A percentile compares a stretch with the other conserved stretches of the same genome.
phyloP scores from a whole-genome alignment of 768 basidiomycete genomes.

The Harrya chromipes region DNA sequence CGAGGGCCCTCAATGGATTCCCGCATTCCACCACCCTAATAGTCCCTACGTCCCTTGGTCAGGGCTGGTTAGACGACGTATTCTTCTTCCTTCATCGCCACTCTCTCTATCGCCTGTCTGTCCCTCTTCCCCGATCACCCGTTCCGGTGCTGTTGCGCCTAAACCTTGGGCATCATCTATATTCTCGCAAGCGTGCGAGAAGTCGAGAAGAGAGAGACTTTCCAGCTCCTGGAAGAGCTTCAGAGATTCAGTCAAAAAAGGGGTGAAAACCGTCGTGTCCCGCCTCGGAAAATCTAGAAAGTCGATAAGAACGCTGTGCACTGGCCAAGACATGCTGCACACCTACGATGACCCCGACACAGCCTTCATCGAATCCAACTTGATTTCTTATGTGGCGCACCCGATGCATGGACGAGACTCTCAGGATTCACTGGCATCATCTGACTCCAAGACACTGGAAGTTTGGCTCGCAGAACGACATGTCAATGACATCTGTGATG shows the following conservation, averaged over 20 bases:
- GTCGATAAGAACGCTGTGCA: constrained; percentile 11
- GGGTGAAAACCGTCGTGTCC: constrained; percentile 22
- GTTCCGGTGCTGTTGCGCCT: constrained; percentile 41
- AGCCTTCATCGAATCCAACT: not conserved
- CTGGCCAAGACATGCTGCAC: constrained; percentile 6
- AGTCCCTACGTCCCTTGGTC: constrained; percentile 57
- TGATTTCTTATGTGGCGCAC: constrained; percentile 2
- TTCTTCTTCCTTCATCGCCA: constrained; percentile 39
- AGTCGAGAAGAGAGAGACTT: constrained; percentile 16
- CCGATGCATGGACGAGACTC: constrained; percentile 4
- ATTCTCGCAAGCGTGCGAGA: constrained; percentile 19
- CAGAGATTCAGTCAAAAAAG: constrained; percentile 27
- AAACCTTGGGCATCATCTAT: constrained; percentile 36
- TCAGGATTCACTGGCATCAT: constrained; percentile 27
- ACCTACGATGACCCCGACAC: constrained; percentile 6
- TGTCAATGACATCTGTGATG: constrained; percentile 25
- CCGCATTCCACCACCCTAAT: constrained; percentile 47
- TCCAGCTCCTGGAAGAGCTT: constrained; percentile 33
- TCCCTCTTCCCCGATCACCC: constrained; percentile 35
- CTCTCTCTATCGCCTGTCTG: constrained; percentile 30
- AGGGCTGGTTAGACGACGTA: constrained; percentile 39
- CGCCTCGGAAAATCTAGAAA: constrained; percentile 15
- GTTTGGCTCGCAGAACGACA: constrained; percentile 42
- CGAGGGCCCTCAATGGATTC: constrained; percentile 33
- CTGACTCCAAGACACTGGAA: constrained; percentile 32